Evolutionary conservation across 2,329 filamentous ascomycete genomes (phyloP).

Genomic region (Aspergillus brasiliensis): DNA sequence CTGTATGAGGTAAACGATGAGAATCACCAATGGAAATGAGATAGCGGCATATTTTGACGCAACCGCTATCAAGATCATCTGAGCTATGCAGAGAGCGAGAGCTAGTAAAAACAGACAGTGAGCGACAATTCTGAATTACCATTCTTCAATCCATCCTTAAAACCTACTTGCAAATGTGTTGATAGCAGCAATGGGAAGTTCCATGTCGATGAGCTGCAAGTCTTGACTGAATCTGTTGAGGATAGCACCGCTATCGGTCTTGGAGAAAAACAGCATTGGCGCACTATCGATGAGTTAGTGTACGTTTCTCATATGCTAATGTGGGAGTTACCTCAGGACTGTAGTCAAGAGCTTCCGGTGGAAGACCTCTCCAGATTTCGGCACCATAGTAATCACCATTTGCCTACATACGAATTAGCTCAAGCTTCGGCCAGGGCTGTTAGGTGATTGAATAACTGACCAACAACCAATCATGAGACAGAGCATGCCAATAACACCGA

Average conservation of each 20-base stretch:
- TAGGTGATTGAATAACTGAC: constrained; percentile 19
- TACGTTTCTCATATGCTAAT: constrained; percentile 24
- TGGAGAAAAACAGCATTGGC: constrained; percentile 47
- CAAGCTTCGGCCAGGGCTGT: constrained; percentile 3
- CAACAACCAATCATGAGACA: constrained; percentile 41
- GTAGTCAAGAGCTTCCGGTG: constrained; percentile 52
- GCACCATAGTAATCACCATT: constrained; percentile 57
- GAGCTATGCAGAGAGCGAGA: constrained; percentile 43
- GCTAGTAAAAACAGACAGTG: constrained; percentile 9
- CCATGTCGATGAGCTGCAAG: constrained; percentile 47
- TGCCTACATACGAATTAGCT: constrained; percentile 34
- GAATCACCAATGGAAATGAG: constrained; percentile 53
- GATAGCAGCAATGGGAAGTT: constrained; percentile 44
- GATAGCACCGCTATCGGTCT: constrained; percentile 44
- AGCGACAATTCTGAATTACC: neutral
- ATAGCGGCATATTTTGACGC: constrained; percentile 52
- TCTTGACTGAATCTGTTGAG: constrained; percentile 51
- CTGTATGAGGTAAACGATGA: constrained; percentile 54
- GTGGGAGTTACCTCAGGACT: constrained; percentile 44
- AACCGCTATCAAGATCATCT: constrained; percentile 53
- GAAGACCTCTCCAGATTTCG: constrained; percentile 53
- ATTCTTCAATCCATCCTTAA: neutral
- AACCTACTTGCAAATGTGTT: constrained; percentile 41
- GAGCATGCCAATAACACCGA: constrained; percentile 40
- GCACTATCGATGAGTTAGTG: constrained; percentile 26